A percentile compares a stretch with the other conserved stretches of the same genome.
Evolutionary conservation across 225 moss, liverwort and hornwort genomes (phyloP).

Genomic region (Ulota crispa): DNA sequence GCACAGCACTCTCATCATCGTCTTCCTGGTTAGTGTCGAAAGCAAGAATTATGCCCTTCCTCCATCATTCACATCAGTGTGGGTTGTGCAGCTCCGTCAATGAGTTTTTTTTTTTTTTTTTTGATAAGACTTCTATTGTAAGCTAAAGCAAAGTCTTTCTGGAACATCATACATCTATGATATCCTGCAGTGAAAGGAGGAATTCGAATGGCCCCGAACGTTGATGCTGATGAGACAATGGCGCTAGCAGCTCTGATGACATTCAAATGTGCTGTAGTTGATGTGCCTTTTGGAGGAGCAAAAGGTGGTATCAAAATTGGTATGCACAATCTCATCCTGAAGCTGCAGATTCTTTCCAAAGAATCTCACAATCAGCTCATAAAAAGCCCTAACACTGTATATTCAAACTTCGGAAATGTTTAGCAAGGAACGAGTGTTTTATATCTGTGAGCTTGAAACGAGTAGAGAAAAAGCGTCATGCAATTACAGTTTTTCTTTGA

Average conservation of each 20-base stretch:
- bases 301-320: conserved; percentile 93
- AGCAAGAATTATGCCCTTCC: neutral
- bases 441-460: neutral
- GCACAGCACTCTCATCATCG: conserved; percentile 93
- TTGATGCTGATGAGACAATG: conserved; percentile 92
- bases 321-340: conserved; percentile 18
- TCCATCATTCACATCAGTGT: neutral
- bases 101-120: neutral
- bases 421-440: neutral
- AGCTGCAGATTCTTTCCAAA: neutral
- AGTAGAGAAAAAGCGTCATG: neutral
- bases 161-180: neutral
- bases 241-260: conserved; percentile 90
- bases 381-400: neutral
- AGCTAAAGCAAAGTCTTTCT: neutral
- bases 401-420: neutral
- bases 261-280: conserved; percentile 86
- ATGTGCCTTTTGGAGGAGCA: conserved; percentile 93
- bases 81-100: neutral
- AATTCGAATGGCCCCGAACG: conserved; percentile 87
- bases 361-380: neutral
- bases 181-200: conserved; percentile 77
- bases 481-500: neutral
- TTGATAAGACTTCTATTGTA: neutral
- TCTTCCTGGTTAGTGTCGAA: conserved; percentile 59